A percentile compares a stretch with the other conserved stretches of the same genome.
These are phyloP conservation scores for Pyrenophora seminiperda DNA, from an alignment of 2,329 filamentous ascomycete species.

Conservation along the genomic window DNA sequence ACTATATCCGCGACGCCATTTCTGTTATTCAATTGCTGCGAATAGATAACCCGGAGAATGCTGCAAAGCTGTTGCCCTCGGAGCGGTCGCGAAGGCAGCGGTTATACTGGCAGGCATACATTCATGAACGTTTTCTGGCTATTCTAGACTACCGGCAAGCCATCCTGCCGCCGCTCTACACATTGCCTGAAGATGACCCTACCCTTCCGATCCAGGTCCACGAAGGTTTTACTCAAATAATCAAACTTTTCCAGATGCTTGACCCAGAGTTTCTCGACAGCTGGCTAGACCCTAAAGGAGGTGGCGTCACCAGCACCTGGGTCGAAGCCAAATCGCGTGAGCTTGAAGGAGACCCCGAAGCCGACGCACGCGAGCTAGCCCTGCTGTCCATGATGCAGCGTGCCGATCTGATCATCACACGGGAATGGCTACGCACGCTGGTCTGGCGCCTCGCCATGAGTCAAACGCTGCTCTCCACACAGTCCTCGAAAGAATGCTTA, in stretches of 20 bases:
- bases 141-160: constrained; percentile 57
- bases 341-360: constrained; percentile 48
- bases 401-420: constrained; percentile 57
- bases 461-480: constrained; percentile 52
- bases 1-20: constrained; percentile 58
- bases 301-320: constrained; percentile 49
- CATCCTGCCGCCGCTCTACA: constrained; percentile 48
- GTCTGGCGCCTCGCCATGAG: constrained; percentile 59
- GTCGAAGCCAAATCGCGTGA: constrained; percentile 54
- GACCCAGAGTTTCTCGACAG: constrained; percentile 53
- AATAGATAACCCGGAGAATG: constrained; percentile 49
- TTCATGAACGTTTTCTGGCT: constrained; percentile 63
- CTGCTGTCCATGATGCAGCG: constrained; percentile 52
- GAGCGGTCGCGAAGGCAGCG: constrained; percentile 55
- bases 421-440: constrained; percentile 57
- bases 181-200: constrained; percentile 50
- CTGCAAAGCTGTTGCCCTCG: constrained; percentile 38
- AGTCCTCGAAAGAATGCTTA: constrained; percentile 45
- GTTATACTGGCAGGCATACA: constrained; percentile 62
- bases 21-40: constrained; percentile 48
- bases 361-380: constrained; percentile 47
- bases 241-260: constrained; percentile 53
- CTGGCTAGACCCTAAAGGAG: constrained; percentile 50
- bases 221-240: constrained; percentile 53
- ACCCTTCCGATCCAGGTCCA: constrained; percentile 49